A percentile compares a stretch with the other conserved stretches of the same genome.
Conservation (phyloP, 441 rosid species). For the Arabidopsis lyrata region DNA sequence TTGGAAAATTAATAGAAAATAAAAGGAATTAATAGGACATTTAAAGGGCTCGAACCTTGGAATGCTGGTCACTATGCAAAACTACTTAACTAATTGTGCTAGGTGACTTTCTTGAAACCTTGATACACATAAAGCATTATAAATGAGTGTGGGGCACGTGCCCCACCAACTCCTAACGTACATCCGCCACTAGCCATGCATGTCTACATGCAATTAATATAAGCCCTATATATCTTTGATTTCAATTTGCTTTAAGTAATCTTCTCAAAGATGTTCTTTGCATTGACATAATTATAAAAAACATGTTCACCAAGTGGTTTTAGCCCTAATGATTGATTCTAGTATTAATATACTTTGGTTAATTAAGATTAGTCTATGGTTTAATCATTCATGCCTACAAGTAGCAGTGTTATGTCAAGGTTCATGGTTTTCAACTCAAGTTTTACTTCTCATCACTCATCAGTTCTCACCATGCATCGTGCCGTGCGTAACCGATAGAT, state of each 20-base stretch:
- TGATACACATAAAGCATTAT: no score
- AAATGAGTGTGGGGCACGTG: no score
- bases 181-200: no score
- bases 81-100: no score
- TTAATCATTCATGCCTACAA: neutral
- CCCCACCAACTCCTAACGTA: no score
- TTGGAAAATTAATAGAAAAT: no score
- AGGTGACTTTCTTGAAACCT: no score
- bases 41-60: no score
- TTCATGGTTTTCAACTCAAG: neutral
- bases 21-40: no score
- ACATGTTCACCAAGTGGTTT: slow-evolving; percentile 8
- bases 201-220: neutral
- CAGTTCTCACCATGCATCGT: neutral
- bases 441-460: neutral
- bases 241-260: neutral
- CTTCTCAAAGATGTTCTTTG: neutral
- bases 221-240: neutral
- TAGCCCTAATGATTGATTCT: neutral
- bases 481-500: no score
- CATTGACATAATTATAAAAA: neutral
- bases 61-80: no score
- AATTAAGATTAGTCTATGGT: neutral
- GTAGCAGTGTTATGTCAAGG: neutral
- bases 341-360: neutral